Conservation (phyloP, 2,329 filamentous ascomycete species). For the Colletotrichum eleusines region DNA sequence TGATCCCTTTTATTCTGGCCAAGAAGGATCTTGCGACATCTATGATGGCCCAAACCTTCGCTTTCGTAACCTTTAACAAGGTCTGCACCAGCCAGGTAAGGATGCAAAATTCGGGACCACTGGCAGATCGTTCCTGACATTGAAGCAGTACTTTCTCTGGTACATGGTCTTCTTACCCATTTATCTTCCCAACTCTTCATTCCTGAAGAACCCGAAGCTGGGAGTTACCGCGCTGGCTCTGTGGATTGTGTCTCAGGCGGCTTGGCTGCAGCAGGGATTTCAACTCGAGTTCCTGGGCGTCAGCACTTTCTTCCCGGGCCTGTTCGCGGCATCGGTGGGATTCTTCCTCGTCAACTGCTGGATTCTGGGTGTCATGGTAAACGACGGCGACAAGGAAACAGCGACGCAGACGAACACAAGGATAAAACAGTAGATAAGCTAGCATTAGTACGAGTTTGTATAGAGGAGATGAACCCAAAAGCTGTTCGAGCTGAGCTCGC, state of each 20-base stretch:
- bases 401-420: background rate
- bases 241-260: conserved; percentile 82
- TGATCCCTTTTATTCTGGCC: conserved; percentile 81
- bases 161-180: conserved; percentile 94
- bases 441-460: background rate
- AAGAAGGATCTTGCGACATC: conserved; percentile 85
- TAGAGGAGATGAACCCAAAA: too few species aligned
- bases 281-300: conserved; percentile 82
- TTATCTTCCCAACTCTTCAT: conserved; percentile 84
- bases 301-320: conserved; percentile 86
- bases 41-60: conserved; percentile 96
- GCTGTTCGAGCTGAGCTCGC: background rate
- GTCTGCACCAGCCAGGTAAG: conserved; percentile 96
- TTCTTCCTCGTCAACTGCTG: conserved; percentile 92
- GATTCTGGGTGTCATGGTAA: conserved; percentile 84
- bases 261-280: conserved; percentile 83
- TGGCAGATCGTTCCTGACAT: conserved; percentile 37
- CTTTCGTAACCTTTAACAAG: conserved; percentile 98
- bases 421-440: background rate
- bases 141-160: conserved; percentile 91
- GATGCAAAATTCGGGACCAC: conserved; percentile 11
- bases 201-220: conserved; percentile 69
- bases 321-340: conserved; percentile 79
- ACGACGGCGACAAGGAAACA: conserved; percentile 65
- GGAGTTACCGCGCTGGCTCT: conserved; percentile 75